A percentile compares a stretch with the other conserved stretches of the same genome.
Conservation (phyloP, 148 eudicot species). For the Spergularia marina region DNA sequence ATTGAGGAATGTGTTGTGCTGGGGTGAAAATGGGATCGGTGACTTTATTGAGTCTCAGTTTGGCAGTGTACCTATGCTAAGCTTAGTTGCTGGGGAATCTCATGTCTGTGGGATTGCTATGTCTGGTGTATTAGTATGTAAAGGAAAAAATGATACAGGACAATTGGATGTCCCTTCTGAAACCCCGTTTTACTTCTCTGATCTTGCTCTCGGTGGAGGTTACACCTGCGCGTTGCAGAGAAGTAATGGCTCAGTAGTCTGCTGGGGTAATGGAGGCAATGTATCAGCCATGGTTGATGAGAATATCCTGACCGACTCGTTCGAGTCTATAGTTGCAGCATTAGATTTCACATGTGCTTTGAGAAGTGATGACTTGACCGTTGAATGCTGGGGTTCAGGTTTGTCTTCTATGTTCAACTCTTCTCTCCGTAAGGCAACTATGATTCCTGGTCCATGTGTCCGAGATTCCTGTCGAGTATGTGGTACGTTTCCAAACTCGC, state of each 20-base stretch:
- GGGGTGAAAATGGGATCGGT: constrained; percentile 49
- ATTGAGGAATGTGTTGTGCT: constrained; percentile 36
- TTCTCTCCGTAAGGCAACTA: constrained; percentile 30
- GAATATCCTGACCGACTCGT: constrained; percentile 27
- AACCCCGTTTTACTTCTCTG: constrained; percentile 28
- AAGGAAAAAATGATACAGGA: constrained; percentile 45
- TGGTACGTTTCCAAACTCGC: constrained; percentile 40
- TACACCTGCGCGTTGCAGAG: constrained; percentile 47
- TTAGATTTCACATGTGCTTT: constrained; percentile 52
- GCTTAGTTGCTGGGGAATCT: constrained; percentile 47
- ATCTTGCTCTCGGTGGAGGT: constrained; percentile 46
- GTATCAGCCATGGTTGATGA: constrained; percentile 13
- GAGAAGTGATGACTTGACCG: constrained; percentile 31
- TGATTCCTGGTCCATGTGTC: constrained; percentile 56
- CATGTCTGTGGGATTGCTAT: constrained; percentile 57
- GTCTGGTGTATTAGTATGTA: constrained; percentile 46
- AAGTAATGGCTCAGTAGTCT: constrained; percentile 38
- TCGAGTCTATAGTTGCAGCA: constrained; percentile 44
- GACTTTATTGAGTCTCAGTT: constrained; percentile 45
- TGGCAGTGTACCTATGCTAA: constrained; percentile 40
- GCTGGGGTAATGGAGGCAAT: constrained; percentile 48
- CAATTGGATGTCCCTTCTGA: constrained; percentile 40
- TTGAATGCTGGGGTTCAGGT: constrained; percentile 58
- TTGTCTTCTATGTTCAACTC: constrained; percentile 32
- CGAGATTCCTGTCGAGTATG: constrained; percentile 36